These are phyloP conservation scores for Euryodendron excelsum DNA, from an alignment of 148 eudicot genomes.

Conservation along the genomic window DNA sequence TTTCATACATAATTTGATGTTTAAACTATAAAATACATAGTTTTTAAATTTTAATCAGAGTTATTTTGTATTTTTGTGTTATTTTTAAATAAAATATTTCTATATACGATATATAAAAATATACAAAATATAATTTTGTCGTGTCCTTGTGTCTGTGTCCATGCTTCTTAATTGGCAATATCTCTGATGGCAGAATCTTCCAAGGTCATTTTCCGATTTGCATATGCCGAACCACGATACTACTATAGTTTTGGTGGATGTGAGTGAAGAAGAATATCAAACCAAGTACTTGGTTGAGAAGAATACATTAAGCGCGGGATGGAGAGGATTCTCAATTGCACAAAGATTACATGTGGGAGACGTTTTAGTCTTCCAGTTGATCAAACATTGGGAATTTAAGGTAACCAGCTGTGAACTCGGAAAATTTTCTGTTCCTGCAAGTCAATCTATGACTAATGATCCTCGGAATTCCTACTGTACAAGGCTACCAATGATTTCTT, in stretches of 20 bases:
- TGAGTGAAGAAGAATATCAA: neutral
- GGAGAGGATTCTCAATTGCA: slow-evolving; percentile 2
- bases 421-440: neutral
- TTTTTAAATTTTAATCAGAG: too few relatives aligned
- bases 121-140: too few relatives aligned
- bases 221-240: neutral
- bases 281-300: neutral
- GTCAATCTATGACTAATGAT: neutral
- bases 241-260: neutral
- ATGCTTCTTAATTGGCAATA: neutral
- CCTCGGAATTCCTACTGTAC: neutral
- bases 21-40: too few relatives aligned
- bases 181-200: neutral
- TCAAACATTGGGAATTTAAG: slow-evolving; percentile 2
- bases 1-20: too few relatives aligned
- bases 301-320: neutral
- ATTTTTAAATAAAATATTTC: too few relatives aligned
- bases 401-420: too few relatives aligned
- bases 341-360: neutral
- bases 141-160: too few relatives aligned
- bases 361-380: neutral
- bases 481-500: neutral
- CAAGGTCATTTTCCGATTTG: neutral
- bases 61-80: too few relatives aligned
- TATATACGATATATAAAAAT: too few relatives aligned